Evolutionary conservation across 2,329 filamentous ascomycete species (phyloP).

Genomic region (Chrysosporium keratinophilum): DNA sequence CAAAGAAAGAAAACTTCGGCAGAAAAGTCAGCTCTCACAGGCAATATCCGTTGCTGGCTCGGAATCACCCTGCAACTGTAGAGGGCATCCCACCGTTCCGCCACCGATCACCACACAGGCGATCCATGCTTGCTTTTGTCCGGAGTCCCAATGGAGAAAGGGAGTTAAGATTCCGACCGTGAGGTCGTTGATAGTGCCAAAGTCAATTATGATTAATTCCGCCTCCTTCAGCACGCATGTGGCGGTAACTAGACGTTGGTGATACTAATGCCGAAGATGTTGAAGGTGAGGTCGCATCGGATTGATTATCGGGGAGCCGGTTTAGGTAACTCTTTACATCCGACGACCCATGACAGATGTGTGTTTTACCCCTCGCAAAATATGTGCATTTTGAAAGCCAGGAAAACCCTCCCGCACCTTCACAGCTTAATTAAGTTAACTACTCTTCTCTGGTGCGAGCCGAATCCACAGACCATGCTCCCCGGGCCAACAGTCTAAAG

Average conservation of each 20-base stretch:
- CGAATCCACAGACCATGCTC: too few relatives aligned
- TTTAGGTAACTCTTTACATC: too few relatives aligned
- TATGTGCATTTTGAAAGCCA: too few relatives aligned
- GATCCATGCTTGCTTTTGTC: conserved; percentile 8
- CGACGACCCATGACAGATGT: too few relatives aligned
- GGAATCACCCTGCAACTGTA: not conserved
- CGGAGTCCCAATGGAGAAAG: conserved; percentile 9
- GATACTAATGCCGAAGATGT: not conserved
- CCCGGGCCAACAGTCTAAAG: too few relatives aligned
- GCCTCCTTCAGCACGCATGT: not conserved
- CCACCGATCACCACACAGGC: conserved; percentile 3
- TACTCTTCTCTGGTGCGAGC: too few relatives aligned
- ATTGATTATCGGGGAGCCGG: not conserved
- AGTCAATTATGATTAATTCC: not conserved
- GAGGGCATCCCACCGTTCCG: not conserved
- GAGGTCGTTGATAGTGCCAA: not conserved
- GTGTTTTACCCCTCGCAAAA: too few relatives aligned
- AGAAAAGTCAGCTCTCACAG: not conserved
- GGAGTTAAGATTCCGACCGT: conserved; percentile 2
- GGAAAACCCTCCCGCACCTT: too few relatives aligned
- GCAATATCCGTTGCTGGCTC: not conserved
- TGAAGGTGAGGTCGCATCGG: conserved; percentile 1
- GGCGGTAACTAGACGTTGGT: not conserved
- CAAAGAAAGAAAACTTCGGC: not conserved
- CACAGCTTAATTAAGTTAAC: too few relatives aligned